phyloP scores from a whole-genome alignment of 495 filamentous ascomycete species.

The Penicillium bialowiezense region DNA sequence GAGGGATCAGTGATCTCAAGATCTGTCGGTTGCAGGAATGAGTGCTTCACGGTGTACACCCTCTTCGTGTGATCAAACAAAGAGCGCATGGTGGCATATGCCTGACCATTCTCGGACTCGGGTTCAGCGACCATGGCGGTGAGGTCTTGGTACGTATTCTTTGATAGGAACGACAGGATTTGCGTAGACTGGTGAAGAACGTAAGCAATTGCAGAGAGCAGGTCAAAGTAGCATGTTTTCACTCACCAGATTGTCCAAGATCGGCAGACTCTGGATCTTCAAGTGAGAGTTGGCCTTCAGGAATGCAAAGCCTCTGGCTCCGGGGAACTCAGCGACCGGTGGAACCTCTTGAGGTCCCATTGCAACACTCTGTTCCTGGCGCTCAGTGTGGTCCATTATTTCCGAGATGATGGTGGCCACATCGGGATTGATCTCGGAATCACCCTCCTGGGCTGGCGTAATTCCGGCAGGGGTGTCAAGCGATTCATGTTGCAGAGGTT shows the following conservation, averaged over 20 bases:
- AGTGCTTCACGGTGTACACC: slow-evolving; percentile 66
- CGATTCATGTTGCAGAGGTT: slow-evolving; percentile 19
- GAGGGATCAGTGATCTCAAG: slow-evolving; percentile 66
- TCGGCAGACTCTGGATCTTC: slow-evolving; percentile 66
- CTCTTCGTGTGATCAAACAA: slow-evolving; percentile 80
- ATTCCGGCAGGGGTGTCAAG: slow-evolving; percentile 6
- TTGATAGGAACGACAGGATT: slow-evolving; percentile 66
- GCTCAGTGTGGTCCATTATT: slow-evolving; percentile 49
- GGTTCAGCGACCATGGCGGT: slow-evolving; percentile 68
- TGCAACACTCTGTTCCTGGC: slow-evolving; percentile 42
- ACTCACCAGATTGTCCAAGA: slow-evolving; percentile 69
- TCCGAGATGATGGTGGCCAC: slow-evolving; percentile 40
- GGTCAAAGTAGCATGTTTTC: not conserved
- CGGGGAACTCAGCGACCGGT: slow-evolving; percentile 27
- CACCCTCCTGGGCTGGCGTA: slow-evolving; percentile 15
- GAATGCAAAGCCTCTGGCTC: slow-evolving; percentile 39
- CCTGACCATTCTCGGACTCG: slow-evolving; percentile 72
- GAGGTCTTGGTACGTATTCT: slow-evolving; percentile 68
- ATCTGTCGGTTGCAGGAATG: slow-evolving; percentile 69
- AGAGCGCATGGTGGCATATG: slow-evolving; percentile 75
- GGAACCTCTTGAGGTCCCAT: slow-evolving; percentile 38
- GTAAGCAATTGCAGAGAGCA: slow-evolving; percentile 3
- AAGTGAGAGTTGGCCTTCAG: slow-evolving; percentile 57
- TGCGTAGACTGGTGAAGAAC: slow-evolving; percentile 57
- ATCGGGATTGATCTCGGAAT: slow-evolving; percentile 28